Evolutionary conservation across 2,329 filamentous ascomycete genomes (phyloP).

Genomic region (Fusarium nematophilum): DNA sequence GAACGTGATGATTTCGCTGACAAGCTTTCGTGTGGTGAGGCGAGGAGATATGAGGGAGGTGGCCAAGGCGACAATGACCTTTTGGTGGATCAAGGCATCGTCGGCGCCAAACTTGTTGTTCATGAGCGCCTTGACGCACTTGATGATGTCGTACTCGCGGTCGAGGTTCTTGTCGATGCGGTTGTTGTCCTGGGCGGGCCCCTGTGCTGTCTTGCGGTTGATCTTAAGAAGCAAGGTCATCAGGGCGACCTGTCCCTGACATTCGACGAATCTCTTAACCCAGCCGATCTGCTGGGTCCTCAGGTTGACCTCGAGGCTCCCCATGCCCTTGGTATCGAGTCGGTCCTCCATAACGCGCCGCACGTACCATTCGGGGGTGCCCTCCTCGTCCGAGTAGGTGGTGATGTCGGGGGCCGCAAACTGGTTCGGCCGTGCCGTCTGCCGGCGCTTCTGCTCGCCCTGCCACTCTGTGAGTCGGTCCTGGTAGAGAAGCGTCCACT

Average conservation of each 20-base stretch:
- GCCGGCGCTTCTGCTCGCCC: conserved; percentile 89
- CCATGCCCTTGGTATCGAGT: conserved; percentile 90
- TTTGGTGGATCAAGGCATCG: conserved; percentile 89
- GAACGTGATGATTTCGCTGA: conserved; percentile 96
- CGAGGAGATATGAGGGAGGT: conserved; percentile 89
- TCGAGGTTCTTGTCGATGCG: conserved; percentile 83
- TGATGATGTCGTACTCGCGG: conserved; percentile 95
- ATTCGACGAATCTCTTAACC: conserved; percentile 97
- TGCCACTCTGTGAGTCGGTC: conserved; percentile 94
- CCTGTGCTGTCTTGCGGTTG: conserved; percentile 84
- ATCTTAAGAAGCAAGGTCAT: conserved; percentile 95
- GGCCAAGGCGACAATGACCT: conserved; percentile 87
- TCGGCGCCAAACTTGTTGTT: conserved; percentile 99
- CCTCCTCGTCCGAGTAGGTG: conserved; percentile 89
- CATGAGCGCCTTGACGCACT: conserved; percentile 96
- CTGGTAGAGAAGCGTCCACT: conserved; percentile 97
- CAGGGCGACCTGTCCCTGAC: conserved; percentile 94
- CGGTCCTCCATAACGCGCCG: conserved; percentile 96
- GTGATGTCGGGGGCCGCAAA: conserved; percentile 77
- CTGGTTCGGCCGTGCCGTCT: conserved; percentile 77
- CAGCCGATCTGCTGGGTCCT: conserved; percentile 97
- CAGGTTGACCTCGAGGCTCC: conserved; percentile 92
- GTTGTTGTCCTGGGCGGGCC: conserved; percentile 70
- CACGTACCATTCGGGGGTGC: conserved; percentile 98
- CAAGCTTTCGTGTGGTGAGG: conserved; percentile 90